Conservation (phyloP, 768 basidiomycete species). For the Mycena floridula region DNA sequence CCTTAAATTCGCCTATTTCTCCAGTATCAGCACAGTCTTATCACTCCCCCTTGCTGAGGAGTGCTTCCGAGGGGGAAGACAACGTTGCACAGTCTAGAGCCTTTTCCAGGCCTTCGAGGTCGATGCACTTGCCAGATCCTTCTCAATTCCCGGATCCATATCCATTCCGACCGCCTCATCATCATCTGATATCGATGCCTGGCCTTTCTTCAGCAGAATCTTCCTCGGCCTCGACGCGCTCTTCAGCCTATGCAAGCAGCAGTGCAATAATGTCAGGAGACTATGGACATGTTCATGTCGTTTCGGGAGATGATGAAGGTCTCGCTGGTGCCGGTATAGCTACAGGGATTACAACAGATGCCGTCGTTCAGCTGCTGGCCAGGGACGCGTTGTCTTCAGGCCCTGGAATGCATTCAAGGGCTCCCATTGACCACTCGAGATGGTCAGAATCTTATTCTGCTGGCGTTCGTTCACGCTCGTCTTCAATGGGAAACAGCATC, state of each 20-base stretch:
- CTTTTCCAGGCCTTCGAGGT: constrained; percentile 42
- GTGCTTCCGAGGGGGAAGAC: constrained; percentile 36
- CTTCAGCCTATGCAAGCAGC: constrained; percentile 73
- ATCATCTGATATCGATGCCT: constrained; percentile 35
- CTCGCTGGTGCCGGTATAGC: constrained; percentile 35
- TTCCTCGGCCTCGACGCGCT: constrained; percentile 65
- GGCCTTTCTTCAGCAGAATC: constrained; percentile 68
- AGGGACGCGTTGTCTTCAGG: constrained; percentile 44
- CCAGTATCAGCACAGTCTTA: too few relatives aligned
- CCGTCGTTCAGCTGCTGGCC: constrained; percentile 54
- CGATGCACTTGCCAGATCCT: constrained; percentile 58
- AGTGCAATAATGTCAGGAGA: constrained; percentile 57
- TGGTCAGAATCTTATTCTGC: constrained; percentile 73
- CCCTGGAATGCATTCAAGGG: constrained; percentile 35
- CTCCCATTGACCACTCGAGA: constrained; percentile 55
- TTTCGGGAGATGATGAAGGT: constrained; percentile 50
- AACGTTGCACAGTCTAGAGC: constrained; percentile 38
- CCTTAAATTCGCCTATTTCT: too few relatives aligned
- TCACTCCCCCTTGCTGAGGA: constrained; percentile 30
- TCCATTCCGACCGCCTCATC: constrained; percentile 49
- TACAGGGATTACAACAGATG: constrained; percentile 64
- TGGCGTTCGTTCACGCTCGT: constrained; percentile 63
- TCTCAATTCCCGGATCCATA: too few relatives aligned
- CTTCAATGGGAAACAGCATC: constrained; percentile 52
- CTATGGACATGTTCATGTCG: constrained; percentile 61